These are phyloP conservation scores for Tetrahymena borealis DNA, from an alignment of 73 alveolate genomes.

Conservation along the genomic window DNA sequence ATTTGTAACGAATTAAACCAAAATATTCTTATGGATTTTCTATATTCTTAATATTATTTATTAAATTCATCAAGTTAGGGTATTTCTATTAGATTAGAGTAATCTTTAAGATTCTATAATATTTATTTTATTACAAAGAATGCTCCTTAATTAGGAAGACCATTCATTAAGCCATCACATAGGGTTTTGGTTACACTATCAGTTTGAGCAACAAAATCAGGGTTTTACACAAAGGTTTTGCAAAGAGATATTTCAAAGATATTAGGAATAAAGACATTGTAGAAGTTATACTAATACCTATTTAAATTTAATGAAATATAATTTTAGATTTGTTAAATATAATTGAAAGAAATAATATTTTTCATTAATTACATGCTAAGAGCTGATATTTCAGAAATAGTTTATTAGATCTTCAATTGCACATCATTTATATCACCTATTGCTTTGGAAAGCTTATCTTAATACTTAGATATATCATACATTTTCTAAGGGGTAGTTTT, in stretches of 20 bases:
- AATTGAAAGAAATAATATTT: too few relatives aligned
- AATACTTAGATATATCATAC: background rate
- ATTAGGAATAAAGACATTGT: background rate
- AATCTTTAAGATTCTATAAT: background rate
- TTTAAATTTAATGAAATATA: background rate
- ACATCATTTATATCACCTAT: too few relatives aligned
- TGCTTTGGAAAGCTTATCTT: background rate
- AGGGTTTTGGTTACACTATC: background rate
- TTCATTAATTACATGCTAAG: too few relatives aligned
- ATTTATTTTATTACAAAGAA: background rate
- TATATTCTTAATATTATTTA: background rate
- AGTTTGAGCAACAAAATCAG: background rate
- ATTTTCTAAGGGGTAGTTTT: background rate
- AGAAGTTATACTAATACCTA: background rate
- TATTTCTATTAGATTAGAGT: background rate
- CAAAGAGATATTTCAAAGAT: background rate
- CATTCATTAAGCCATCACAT: background rate
- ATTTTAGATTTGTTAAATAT: too few relatives aligned
- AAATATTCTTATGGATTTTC: background rate
- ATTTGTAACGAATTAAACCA: background rate
- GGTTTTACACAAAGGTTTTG: background rate
- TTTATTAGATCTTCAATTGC: too few relatives aligned
- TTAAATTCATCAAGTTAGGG: background rate
- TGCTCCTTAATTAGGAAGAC: background rate
- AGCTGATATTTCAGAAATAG: too few relatives aligned